Evolutionary conservation across 2,329 filamentous ascomycete genomes (phyloP), one percentile per base, ranked within the genome.

Genomic region (Camptophora hylomeconis): DNA sequence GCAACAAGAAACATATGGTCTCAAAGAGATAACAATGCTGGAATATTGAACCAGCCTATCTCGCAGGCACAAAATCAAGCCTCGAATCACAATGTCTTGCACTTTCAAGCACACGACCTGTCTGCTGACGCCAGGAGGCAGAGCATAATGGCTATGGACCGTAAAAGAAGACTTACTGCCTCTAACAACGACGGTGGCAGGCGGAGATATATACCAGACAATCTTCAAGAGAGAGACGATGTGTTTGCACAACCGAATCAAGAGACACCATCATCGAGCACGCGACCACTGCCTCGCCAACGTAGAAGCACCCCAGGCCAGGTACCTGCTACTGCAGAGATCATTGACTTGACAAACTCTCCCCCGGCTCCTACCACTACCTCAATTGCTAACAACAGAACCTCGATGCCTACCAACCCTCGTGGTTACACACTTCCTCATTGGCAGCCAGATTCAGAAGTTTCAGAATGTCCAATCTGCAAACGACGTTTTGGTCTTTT

Each of bases 401-500:
- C 20, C 33, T 15, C 24, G 24, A 24, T 6, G 24, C 21, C 37
- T 17, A 35, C 30, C 37, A 30, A 38, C 45, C 35, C 42, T 43
- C 31, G 52, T 41, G 61, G 67, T 12, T 58, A 79, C 37, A 56
- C 67, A 11, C 56, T 84, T 21, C 84, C 86, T 2, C 65, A 65
- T 33, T 95, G 87, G 87, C 86, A 94, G 57, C 80, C 84, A 3
- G 87, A 95, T 53, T 64, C 69, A 3, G 83, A 92, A 43, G 83
- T 81, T 7, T 72, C 74, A 2, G 67, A 74, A 37, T 95, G 87
- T 51, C 82, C 84, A 2, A 92, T 94, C 33, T 95, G 87, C 50
- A 61, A 64, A 29, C 70, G 69, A 1, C 70, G 75, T 26, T 95
- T 95, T 49, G 80, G 72, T 49, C 78, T 92, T 44, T 82, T 83